A percentile compares a stretch with the other conserved stretches of the same genome.
phyloP scores from a whole-genome alignment of 129 eudicot species.

The sunflower (Helianthus annuus) region DNA sequence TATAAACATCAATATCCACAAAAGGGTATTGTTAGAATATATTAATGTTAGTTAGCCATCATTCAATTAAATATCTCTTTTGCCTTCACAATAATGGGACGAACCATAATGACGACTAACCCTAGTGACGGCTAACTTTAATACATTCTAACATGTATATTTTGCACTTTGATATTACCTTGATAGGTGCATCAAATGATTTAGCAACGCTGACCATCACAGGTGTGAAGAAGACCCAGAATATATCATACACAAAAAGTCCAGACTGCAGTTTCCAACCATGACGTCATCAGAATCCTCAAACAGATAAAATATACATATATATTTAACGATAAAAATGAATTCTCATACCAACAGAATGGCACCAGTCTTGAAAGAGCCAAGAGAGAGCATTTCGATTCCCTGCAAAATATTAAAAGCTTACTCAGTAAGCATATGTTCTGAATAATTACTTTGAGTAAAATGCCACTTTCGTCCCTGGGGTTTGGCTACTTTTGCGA shows the following conservation, averaged over 20 bases:
- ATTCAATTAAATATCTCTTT: too few species aligned
- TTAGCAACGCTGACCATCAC: slow-evolving; percentile 99
- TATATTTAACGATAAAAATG: neutral
- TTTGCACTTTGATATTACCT: slow-evolving; percentile 52
- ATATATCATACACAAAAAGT: slow-evolving; percentile 86
- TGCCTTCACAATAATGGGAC: too few species aligned
- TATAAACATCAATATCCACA: neutral
- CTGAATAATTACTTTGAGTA: neutral
- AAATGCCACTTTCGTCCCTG: too few species aligned
- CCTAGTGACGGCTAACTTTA: too few species aligned
- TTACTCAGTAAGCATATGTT: neutral
- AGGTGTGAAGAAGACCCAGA: slow-evolving; percentile 98
- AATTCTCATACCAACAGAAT: slow-evolving; percentile 68
- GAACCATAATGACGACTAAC: too few species aligned
- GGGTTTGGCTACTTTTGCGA: too few species aligned
- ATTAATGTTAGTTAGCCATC: too few species aligned
- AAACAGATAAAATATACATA: too few species aligned
- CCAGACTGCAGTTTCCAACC: slow-evolving; percentile 59
- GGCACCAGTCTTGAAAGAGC: slow-evolving; percentile 96
- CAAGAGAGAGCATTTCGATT: slow-evolving; percentile 94
- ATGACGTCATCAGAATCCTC: slow-evolving; percentile 6
- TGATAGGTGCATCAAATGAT: slow-evolving; percentile 97
- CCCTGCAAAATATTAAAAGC: slow-evolving; percentile 46
- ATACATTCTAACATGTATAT: neutral
- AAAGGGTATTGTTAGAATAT: neutral